Evolutionary conservation across 2,329 filamentous ascomycete species (phyloP), one percentile per base, ranked within the genome.

Genomic region (Fusarium piperis): DNA sequence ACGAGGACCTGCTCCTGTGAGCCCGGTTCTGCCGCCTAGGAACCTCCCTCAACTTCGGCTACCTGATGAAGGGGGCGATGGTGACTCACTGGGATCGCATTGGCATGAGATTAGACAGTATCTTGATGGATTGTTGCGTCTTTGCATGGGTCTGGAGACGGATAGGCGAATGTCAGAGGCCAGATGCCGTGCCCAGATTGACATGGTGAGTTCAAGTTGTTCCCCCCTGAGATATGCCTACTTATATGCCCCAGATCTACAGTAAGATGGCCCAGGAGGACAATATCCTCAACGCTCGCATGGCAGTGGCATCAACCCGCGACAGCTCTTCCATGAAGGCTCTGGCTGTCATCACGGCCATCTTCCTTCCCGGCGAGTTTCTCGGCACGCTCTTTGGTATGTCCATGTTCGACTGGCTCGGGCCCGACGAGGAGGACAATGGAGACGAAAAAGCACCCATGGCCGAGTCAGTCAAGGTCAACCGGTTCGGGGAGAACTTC

Each of bases 181-280:
- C 18, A 76, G 84, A 11, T 85, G 84, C 66, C 82, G 83, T 28
- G 83, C 84, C 2, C 82, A 85, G 68, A 84, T 84, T 52, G 83
- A 85, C 35, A 85, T 85, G 68, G 82, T 83, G 64, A 78, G 81
- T 75, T 51, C 6, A 51, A 8, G 44, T 13, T 51, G 26, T 16
- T 7, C 6, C 6, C 26, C 6, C 10, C 6, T 30, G 7, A 30
- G 26, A 51, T 46, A 46, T n/a, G 20, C 13, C 48, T 28, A 20
- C 72, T 76, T 10, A 74, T 23, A 20, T 5, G 2, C 3, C 16
- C 1, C 52, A 83, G 81, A 85, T 85, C 64, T 85, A 85, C 77
- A 83, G 81, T 68, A 85, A 85, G 70, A 85, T 85, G 81, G 84
- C 84, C 4, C 83, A 85, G 67, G 84, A 85, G 64, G 83, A 85